Base-by-base conservation (phyloP, 352 stramenopile genomes). In the Pythium aristosporum region DNA sequence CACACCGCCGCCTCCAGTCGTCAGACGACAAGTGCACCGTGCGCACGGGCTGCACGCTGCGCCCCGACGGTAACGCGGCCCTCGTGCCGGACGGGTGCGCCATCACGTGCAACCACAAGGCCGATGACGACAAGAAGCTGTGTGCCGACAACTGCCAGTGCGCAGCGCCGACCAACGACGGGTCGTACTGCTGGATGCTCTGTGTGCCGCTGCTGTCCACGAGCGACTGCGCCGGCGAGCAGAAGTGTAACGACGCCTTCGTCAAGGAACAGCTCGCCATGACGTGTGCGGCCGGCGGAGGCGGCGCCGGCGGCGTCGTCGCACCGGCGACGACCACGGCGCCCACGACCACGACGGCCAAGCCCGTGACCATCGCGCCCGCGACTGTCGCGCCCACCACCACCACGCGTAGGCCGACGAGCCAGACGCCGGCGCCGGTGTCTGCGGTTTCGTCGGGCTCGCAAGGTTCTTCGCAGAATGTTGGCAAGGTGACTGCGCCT, bases 61-160 rank as follows among this genome's bases (percentile, higher is more conserved):
- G 61, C 25, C 42, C 55, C 7, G 51, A 42, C 25, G 59, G 42
- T 54, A 47, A 43, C 36, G 61, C 49, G 5, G 6, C 47, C 5
- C 50, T 32, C 2, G 43, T 69, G 42, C 44, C 49, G 12, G 48
- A 68, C 20, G 50, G 56, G 36, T 73, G 67, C 39, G 51, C 58
- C 34, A 69, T 69, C 61, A 61, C 53, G 55, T 73, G 67, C 61
- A 73, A 73, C 67, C 67, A 73, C 57, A 54, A 66, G 34, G 44
- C 56, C 11, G 42, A 42, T 5, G 56, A 36, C 11, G 67, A 67
- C 57, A 30, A 62, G 50, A 58, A 51, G 37, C 28, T 62, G 25
- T 73, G 67, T 42, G 51, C 46, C 23, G 47, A 36, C 18, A 63
- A 68, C 37, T 73, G 67, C 25, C 42, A 66, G 39, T 73, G 67